phyloP scores from a whole-genome alignment of 768 basidiomycete genomes.

The Rhodotorula babjevae region DNA sequence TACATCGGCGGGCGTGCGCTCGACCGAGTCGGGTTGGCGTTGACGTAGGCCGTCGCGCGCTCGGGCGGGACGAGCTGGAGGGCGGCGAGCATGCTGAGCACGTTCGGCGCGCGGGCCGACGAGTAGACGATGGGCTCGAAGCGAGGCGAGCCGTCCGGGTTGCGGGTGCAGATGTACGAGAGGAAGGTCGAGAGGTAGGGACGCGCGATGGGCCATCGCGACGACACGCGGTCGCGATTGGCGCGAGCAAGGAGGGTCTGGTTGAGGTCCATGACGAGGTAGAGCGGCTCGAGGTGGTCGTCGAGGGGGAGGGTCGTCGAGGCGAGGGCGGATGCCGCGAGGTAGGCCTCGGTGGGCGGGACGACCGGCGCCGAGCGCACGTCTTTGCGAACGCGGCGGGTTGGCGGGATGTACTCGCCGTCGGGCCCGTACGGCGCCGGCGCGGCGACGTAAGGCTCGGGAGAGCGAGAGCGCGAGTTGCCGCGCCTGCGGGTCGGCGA shows the following conservation, averaged over 20 bases:
- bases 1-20: neutral
- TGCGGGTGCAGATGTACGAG: slow-evolving; percentile 30
- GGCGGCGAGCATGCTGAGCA: slow-evolving; percentile 31
- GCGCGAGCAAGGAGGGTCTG: slow-evolving; percentile 35
- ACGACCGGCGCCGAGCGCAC: neutral
- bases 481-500: neutral
- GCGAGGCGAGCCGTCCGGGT: neutral
- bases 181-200: slow-evolving; percentile 40
- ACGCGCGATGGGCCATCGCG: slow-evolving; percentile 23
- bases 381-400: neutral
- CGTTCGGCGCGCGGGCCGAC: slow-evolving; percentile 33
- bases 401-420: neutral
- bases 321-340: neutral
- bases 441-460: neutral
- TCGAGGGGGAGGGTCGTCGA: neutral
- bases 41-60: neutral
- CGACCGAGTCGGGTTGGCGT: neutral
- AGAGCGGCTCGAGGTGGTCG: neutral
- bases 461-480: neutral
- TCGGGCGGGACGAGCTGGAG: slow-evolving; percentile 22
- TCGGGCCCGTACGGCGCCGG: neutral
- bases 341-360: neutral
- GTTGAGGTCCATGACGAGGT: slow-evolving; percentile 40
- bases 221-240: slow-evolving; percentile 2
- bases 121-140: slow-evolving; percentile 30